These are phyloP conservation scores for Pugionium dolabratum DNA, from an alignment of 345 rosid species.

Conservation along the genomic window DNA sequence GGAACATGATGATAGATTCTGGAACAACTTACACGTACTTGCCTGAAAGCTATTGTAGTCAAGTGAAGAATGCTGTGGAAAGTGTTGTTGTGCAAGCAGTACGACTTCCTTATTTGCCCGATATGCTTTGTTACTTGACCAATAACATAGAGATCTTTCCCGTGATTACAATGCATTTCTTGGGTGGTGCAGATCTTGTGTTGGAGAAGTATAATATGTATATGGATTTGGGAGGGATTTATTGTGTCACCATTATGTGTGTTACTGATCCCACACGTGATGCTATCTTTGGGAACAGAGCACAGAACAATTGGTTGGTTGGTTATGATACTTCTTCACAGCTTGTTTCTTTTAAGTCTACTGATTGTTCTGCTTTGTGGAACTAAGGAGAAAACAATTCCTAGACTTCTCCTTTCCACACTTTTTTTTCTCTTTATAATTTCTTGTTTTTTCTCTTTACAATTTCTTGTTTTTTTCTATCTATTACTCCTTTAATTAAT, in stretches of 20 bases:
- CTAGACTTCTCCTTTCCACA: too few relatives aligned
- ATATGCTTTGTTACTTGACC: slow-evolving; percentile 5
- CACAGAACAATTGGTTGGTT: slow-evolving; percentile 23
- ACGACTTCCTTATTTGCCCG: neutral
- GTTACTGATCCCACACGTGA: neutral
- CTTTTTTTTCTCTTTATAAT: too few relatives aligned
- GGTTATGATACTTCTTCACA: slow-evolving; percentile 28
- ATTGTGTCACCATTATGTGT: slow-evolving; percentile 11
- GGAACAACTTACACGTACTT: slow-evolving; percentile 12
- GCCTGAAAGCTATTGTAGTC: slow-evolving; percentile 1
- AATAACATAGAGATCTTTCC: neutral
- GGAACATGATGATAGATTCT: slow-evolving; percentile 22
- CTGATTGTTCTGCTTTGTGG: slow-evolving; percentile 22
- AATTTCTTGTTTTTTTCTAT: too few relatives aligned
- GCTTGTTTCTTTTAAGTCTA: slow-evolving; percentile 25
- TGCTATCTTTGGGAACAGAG: slow-evolving; percentile 28
- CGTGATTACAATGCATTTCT: slow-evolving; percentile 17
- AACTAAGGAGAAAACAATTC: slow-evolving; percentile 1
- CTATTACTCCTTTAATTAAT: too few relatives aligned
- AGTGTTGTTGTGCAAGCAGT: neutral
- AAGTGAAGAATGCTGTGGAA: slow-evolving; percentile 10
- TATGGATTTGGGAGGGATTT: neutral
- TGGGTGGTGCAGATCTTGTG: slow-evolving; percentile 8
- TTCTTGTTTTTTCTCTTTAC: too few relatives aligned
- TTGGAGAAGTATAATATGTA: slow-evolving; percentile 13